Evolutionary conservation across 495 filamentous ascomycete genomes (phyloP), one percentile per base, ranked within the genome.

Genomic region (Aspergillus ostianus): DNA sequence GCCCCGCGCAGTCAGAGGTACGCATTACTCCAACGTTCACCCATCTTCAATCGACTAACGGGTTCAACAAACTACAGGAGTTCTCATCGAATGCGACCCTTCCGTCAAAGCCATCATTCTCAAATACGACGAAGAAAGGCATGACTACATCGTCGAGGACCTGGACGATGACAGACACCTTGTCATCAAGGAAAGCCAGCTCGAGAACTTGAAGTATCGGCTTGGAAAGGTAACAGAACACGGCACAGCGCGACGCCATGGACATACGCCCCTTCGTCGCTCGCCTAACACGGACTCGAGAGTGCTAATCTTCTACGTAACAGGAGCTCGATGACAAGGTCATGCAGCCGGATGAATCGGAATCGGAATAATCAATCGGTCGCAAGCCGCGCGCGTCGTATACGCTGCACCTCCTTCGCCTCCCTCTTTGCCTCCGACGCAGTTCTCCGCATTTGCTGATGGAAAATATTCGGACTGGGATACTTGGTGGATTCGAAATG

Each of bases 81-180:
- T 90, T 46, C 78, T 92, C 56, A 84, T 92, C 64, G 82, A 89
- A 70, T 91, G 88, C 74, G 90, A 92, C 67, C 85, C 87, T 6
- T 88, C 86, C 48, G 89, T 90, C 73, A 90, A 89, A 70, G 85
- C 88, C 45, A 89, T 90, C 68, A 85, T 91, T 63, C 76, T 85
- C 45, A 88, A 88, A 60, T 89, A 90, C 73, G 86, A 91, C 63
- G 77, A 80, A 55, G 80, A 85, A 58, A 70, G 77, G 58, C 84
- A 90, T 66, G 87, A 87, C 62, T 89, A 87, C 68, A 89, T 91
- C 56, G 82, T 90, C 58, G 88, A 91, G 68, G 88, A 91, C 50
- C 74, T 91, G 2, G 89, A 91, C 66, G 89, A 91, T 64, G 79
- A 85, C 56, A 77, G 77, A 6, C 85, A 85, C 46, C 76, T 92